Evolutionary conservation across 768 basidiomycete species (phyloP).

Genomic region (Pulveroboletus sp.): DNA sequence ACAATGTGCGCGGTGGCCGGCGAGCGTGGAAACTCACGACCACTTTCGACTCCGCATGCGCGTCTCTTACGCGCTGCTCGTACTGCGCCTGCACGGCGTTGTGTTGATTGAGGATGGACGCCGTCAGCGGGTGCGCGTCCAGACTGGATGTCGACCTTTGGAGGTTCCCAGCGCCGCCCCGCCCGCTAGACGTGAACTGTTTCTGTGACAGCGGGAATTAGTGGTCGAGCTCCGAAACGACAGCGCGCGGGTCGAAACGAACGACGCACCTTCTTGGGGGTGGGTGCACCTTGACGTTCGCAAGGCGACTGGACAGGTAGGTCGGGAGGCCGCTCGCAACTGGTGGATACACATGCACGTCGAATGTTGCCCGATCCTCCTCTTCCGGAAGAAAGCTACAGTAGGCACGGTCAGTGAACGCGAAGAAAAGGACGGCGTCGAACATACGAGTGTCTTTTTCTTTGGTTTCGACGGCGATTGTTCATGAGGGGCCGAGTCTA

Average conservation of each 20-base stretch:
- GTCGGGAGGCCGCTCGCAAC: background rate
- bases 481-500: background rate
- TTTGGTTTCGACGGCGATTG: constrained; percentile 1
- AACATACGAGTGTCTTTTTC: constrained; percentile 15
- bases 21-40: constrained; percentile 11
- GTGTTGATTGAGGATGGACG: constrained; percentile 20
- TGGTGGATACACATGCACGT: background rate
- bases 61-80: constrained; percentile 14
- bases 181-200: constrained; percentile 21
- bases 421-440: background rate
- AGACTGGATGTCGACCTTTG: constrained; percentile 4
- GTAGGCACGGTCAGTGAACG: background rate
- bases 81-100: constrained; percentile 9
- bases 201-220: background rate
- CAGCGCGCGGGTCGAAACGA: background rate
- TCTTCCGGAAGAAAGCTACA: constrained; percentile 19
- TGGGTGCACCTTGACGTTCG: background rate
- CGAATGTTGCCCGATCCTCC: constrained; percentile 23
- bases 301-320: background rate
- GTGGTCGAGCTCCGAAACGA: background rate
- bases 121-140: constrained; percentile 20
- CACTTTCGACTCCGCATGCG: constrained; percentile 12
- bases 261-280: background rate
- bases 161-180: constrained; percentile 26
- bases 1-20: background rate